Conservation (phyloP, 1,139 yeast species). For the Yamadazyma triangularis region DNA sequence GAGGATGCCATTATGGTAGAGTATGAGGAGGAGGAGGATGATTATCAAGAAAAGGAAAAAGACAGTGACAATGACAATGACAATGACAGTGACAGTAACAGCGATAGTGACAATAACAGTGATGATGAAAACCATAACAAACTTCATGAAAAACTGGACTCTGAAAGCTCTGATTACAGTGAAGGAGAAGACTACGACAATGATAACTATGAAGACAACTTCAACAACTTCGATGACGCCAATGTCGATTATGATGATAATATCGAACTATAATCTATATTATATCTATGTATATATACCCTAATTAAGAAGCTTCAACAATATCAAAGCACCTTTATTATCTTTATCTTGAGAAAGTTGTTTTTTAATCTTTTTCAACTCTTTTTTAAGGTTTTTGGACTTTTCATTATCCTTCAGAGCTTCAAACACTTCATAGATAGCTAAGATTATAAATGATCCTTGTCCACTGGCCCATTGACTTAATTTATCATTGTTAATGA, state of each 20-base stretch:
- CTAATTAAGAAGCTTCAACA: slow-evolving; percentile 35
- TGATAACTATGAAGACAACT: slow-evolving; percentile 13
- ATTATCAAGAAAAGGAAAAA: slow-evolving; percentile 11
- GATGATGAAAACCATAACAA: too few species aligned
- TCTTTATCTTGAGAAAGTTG: slow-evolving; percentile 39
- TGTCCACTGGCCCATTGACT: slow-evolving; percentile 70
- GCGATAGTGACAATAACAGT: too few species aligned
- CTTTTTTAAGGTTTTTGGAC: slow-evolving; percentile 46
- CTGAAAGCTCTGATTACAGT: too few species aligned
- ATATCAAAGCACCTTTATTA: slow-evolving; percentile 78
- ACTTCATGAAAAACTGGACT: too few species aligned
- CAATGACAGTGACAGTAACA: slow-evolving; percentile 7
- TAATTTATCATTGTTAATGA: slow-evolving; percentile 41
- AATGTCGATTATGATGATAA: slow-evolving; percentile 6
- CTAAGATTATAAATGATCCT: slow-evolving; percentile 79
- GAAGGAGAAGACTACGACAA: slow-evolving; percentile 14
- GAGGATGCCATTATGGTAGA: slow-evolving; percentile 30
- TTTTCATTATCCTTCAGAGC: slow-evolving; percentile 24
- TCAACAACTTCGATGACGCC: too few species aligned
- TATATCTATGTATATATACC: slow-evolving; percentile 2
- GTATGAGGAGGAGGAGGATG: slow-evolving; percentile 17
- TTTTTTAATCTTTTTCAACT: slow-evolving; percentile 50
- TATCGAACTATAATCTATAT: slow-evolving; percentile 8
- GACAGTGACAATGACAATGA: slow-evolving; percentile 10
- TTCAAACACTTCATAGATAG: slow-evolving; percentile 53